Base-by-base conservation (phyloP, 805 yeast species). In the Saccharomyces kudriavzevii region DNA sequence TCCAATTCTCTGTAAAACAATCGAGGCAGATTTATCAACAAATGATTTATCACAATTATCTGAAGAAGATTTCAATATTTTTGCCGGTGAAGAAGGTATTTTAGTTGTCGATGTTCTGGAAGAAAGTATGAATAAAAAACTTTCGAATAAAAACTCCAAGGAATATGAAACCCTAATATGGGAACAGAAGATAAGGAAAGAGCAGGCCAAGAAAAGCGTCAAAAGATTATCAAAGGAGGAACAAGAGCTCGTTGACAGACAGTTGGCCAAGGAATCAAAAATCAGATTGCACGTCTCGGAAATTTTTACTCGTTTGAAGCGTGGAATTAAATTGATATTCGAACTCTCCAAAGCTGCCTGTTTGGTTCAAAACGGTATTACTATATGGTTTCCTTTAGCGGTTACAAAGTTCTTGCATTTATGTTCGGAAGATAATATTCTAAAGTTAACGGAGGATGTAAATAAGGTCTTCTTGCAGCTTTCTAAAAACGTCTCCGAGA, bases 141-240 rank as follows among this genome's bases (percentile, higher is more conserved):
- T 71, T 4, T 81, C 82, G 13, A 81, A 81, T 64, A 88, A 87
- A 66, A 88, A 88, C 65, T 73, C 88, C 0, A 90, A 84, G 64
- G 96, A 90, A 62, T 89, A 89, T 61, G 96, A 86, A 61, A 86
- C 91, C 1, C 72, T 80, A 55, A 83, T 88, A 67, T 92, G 98
- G 98, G 99, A 94, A 65, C 90, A 85, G 60, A 79, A 80, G 50
- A 78, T 94, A 30, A 81, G 92, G 61, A 82, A 82, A 57, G 92
- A 89, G 63, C 74, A 90, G 40, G 83, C 85, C 0, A 75, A 76
- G 51, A 78, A 57, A 60, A 65, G n/a, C 63, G 54, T 51, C 11
- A 83, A 78, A 69, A 87, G 86, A 63, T 73, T 84, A 45, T 77
- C 95, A 2, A 85, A 82, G 58, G 97, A 91, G 63, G 96, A 94